Percentiles rank a stretch among this genome's conserved stretches.
Conservation (phyloP, 495 filamentous ascomycete species). For the Penicillium pulvis region DNA sequence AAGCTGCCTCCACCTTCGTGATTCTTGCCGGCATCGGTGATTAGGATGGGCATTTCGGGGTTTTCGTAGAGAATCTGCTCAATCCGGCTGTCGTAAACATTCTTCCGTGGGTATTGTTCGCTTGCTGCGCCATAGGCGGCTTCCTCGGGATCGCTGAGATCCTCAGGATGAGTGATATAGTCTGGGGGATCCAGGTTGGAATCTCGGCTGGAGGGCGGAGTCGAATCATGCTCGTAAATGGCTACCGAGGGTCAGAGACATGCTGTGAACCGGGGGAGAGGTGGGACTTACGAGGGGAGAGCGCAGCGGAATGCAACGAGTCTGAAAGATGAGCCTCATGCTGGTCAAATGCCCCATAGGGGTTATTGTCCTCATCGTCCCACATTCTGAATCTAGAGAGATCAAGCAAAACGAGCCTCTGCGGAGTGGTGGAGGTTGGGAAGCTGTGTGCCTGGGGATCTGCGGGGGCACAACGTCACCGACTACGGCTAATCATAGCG, state of each 20-base stretch:
- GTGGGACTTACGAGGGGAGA: constrained; percentile 44
- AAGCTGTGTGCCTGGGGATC: constrained; percentile 28
- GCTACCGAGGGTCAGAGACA: constrained; percentile 35
- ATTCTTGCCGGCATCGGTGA: constrained; percentile 94
- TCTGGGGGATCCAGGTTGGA: constrained; percentile 58
- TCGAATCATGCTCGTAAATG: constrained; percentile 46
- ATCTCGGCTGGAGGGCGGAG: constrained; percentile 49
- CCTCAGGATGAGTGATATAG: constrained; percentile 55
- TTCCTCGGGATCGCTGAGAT: constrained; percentile 64
- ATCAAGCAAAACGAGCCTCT: constrained; percentile 21
- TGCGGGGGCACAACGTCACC: constrained; percentile 35
- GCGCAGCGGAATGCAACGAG: constrained; percentile 65
- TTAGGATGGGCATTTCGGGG: constrained; percentile 82
- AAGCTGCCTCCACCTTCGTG: constrained; percentile 84
- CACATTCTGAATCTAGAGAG: constrained; percentile 37
- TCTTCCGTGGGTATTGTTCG: constrained; percentile 59
- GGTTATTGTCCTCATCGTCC: constrained; percentile 96
- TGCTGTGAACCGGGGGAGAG: constrained; percentile 7
- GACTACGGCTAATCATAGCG: constrained; percentile 8
- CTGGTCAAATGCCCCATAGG: constrained; percentile 87
- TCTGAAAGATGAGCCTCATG: constrained; percentile 77
- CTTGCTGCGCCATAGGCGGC: constrained; percentile 35
- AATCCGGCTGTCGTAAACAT: constrained; percentile 89
- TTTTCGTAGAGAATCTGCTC: constrained; percentile 97
- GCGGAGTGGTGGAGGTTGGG: constrained; percentile 13